Conservation (phyloP, 305 asterid species). For the Solanum hybrid region DNA sequence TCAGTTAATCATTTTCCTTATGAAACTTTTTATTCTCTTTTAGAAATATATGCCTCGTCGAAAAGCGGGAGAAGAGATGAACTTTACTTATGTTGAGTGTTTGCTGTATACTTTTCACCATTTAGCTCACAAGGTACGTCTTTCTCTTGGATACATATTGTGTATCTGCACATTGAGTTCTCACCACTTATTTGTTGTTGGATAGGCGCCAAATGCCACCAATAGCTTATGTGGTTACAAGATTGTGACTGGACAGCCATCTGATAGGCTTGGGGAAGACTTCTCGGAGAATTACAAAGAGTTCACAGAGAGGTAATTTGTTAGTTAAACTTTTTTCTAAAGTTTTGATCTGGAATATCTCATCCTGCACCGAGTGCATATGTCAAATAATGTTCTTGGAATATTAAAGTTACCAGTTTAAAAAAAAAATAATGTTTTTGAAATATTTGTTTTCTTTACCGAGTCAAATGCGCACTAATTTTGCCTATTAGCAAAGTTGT, state of each 20-base stretch:
- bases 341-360: neutral
- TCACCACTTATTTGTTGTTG: conserved; percentile 15
- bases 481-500: neutral
- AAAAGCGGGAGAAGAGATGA: conserved; percentile 84
- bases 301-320: conserved; percentile 68
- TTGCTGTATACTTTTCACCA: conserved; percentile 82
- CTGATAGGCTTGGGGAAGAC: conserved; percentile 98
- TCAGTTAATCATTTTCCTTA: neutral
- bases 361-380: neutral
- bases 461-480: neutral
- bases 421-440: neutral
- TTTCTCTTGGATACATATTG: conserved; percentile 11
- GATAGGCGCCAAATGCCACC: conserved; percentile 88
- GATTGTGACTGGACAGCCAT: conserved; percentile 98
- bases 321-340: neutral
- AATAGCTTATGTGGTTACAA: conserved; percentile 94
- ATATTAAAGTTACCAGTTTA: neutral
- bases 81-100: conserved; percentile 87
- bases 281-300: conserved; percentile 74
- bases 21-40: conserved; percentile 3
- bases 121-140: conserved; percentile 70
- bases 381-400: neutral
- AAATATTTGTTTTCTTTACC: neutral
- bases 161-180: conserved; percentile 4
- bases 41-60: conserved; percentile 81